Percentiles rank a stretch among this genome's conserved stretches.
These are phyloP conservation scores for Ganoderma leucocontextum DNA, from an alignment of 1,284 basidiomycete species.

Conservation along the genomic window DNA sequence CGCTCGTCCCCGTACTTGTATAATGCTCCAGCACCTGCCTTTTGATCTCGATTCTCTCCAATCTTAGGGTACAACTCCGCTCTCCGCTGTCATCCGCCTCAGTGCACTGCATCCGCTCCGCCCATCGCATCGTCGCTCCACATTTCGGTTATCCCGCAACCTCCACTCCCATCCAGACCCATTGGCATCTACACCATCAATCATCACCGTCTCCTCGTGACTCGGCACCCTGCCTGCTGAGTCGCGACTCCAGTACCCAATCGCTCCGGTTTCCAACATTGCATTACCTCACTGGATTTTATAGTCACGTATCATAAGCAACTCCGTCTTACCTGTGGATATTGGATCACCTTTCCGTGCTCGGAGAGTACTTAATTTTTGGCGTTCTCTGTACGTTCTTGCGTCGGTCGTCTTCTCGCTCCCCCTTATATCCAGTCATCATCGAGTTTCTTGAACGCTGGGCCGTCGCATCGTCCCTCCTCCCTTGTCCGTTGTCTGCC, in stretches of 20 bases:
- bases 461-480: not conserved
- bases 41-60: not conserved
- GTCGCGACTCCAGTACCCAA: not conserved
- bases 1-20: slow-evolving; percentile 25
- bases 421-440: slow-evolving; percentile 1
- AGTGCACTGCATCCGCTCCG: not conserved
- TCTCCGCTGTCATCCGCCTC: not conserved
- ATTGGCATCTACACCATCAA: no score
- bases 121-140: not conserved
- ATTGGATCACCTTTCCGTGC: slow-evolving; percentile 7
- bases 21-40: slow-evolving; percentile 18
- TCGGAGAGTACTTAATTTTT: not conserved
- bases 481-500: not conserved
- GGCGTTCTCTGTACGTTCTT: not conserved
- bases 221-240: not conserved
- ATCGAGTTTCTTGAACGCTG: not conserved
- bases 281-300: slow-evolving; percentile 4
- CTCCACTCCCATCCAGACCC: not conserved
- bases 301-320: slow-evolving; percentile 2
- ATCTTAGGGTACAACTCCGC: not conserved
- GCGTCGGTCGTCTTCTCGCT: not conserved
- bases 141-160: not conserved
- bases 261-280: not conserved
- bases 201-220: not conserved
- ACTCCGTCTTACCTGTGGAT: slow-evolving; percentile 2